These are phyloP conservation scores for Podaxis rugospora DNA, from an alignment of 768 basidiomycete species.

Conservation along the genomic window DNA sequence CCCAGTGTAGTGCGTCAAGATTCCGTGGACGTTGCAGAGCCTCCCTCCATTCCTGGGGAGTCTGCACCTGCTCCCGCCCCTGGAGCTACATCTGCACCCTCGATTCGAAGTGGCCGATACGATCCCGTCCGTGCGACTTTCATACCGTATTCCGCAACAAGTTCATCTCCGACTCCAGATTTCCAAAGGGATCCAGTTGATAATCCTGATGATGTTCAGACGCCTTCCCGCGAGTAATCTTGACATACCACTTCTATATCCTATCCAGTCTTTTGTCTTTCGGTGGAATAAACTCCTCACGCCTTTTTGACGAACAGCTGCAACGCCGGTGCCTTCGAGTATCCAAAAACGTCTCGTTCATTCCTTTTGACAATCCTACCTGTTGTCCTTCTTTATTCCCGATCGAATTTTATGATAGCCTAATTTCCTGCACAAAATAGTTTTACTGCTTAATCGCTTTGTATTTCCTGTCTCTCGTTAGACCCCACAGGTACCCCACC, in stretches of 20 bases:
- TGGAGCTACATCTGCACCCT: conserved; percentile 19
- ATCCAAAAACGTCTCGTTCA: conserved; percentile 7
- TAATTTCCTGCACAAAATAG: background rate
- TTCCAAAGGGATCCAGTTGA: conserved; percentile 9
- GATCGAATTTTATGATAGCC: conserved; percentile 4
- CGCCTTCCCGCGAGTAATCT: background rate
- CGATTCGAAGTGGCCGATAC: conserved; percentile 40
- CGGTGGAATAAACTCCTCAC: conserved; percentile 10
- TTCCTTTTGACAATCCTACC: conserved; percentile 7
- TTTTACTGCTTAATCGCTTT: conserved; percentile 1
- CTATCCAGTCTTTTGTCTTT: conserved; percentile 4
- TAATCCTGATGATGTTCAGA: conserved; percentile 10
- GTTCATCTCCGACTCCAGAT: conserved; percentile 7
- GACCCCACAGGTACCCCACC: conserved; percentile 4
- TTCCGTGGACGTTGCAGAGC: conserved; percentile 12
- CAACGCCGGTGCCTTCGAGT: conserved; percentile 7
- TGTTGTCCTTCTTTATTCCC: background rate
- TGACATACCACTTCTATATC: background rate
- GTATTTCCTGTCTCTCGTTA: conserved; percentile 6
- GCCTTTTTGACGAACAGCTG: conserved; percentile 7
- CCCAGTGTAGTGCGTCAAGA: conserved; percentile 9
- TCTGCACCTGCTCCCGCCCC: conserved; percentile 18
- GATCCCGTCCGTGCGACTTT: conserved; percentile 48
- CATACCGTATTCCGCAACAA: conserved; percentile 23
- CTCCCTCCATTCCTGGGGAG: background rate